Evolutionary conservation across 2,329 filamentous ascomycete genomes (phyloP).

Genomic region (Nothophaeocryptopus gaeumannii): DNA sequence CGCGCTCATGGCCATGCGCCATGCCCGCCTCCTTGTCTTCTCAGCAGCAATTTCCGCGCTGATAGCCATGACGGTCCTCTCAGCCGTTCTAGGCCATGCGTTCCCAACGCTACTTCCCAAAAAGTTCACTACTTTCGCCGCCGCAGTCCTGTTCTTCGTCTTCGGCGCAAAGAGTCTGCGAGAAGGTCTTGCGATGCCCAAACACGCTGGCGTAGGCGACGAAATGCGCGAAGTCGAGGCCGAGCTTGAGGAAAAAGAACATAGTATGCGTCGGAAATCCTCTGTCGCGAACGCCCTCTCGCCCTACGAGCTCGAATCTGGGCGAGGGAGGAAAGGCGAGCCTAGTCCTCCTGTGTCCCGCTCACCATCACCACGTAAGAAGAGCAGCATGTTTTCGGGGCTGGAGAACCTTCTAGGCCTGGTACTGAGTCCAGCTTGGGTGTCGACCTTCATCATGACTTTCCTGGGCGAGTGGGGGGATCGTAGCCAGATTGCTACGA

Average conservation of each 20-base stretch:
- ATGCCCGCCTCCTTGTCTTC: slow-evolving; percentile 89
- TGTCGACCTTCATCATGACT: slow-evolving; percentile 98
- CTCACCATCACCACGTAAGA: slow-evolving; percentile 27
- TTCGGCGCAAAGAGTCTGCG: slow-evolving; percentile 82
- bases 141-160: slow-evolving; percentile 79
- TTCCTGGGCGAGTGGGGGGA: slow-evolving; percentile 99
- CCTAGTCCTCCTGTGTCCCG: slow-evolving; percentile 28
- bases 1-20: slow-evolving; percentile 98
- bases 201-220: slow-evolving; percentile 86
- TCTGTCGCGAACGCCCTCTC: slow-evolving; percentile 62
- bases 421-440: slow-evolving; percentile 91
- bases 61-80: slow-evolving; percentile 87
- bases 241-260: slow-evolving; percentile 91
- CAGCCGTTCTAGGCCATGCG: slow-evolving; percentile 86
- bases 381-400: slow-evolving; percentile 48
- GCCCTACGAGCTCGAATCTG: slow-evolving; percentile 53
- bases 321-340: slow-evolving; percentile 25
- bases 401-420: slow-evolving; percentile 83
- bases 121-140: slow-evolving; percentile 83
- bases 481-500: slow-evolving; percentile 94
- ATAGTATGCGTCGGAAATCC: slow-evolving; percentile 60
- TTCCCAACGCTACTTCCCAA: slow-evolving; percentile 88
- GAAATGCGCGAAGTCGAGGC: slow-evolving; percentile 97
- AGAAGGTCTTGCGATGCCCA: slow-evolving; percentile 85
- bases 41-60: slow-evolving; percentile 89